These are phyloP conservation scores for Xerocomus brunneocitrinus DNA, from an alignment of 768 basidiomycete species.

Conservation along the genomic window DNA sequence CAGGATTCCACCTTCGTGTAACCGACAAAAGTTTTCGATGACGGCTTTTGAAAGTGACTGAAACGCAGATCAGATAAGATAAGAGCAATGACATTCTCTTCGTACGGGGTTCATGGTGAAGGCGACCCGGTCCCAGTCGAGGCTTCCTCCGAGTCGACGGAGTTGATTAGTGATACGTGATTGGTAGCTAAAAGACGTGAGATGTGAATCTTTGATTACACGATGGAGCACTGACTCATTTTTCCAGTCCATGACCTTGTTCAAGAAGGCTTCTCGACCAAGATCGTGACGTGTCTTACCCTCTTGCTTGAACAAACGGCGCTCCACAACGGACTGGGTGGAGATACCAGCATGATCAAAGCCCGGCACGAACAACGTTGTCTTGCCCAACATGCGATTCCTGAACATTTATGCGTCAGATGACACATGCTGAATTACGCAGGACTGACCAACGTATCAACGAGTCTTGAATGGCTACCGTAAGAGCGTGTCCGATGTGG, in stretches of 20 bases:
- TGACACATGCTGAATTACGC: neutral
- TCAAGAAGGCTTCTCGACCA: slow-evolving; percentile 88
- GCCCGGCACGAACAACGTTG: slow-evolving; percentile 83
- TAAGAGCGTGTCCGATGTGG: slow-evolving; percentile 94
- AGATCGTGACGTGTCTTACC: slow-evolving; percentile 88
- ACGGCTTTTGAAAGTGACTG: slow-evolving; percentile 82
- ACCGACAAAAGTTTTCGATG: slow-evolving; percentile 81
- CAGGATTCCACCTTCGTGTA: slow-evolving; percentile 88
- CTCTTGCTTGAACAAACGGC: slow-evolving; percentile 76
- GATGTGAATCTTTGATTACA: neutral
- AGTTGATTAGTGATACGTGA: slow-evolving; percentile 88
- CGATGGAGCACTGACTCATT: slow-evolving; percentile 68
- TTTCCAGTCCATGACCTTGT: slow-evolving; percentile 94
- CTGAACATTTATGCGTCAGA: slow-evolving; percentile 33
- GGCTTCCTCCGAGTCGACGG: slow-evolving; percentile 83
- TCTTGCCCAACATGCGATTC: slow-evolving; percentile 95
- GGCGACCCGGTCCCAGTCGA: slow-evolving; percentile 90
- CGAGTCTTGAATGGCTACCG: slow-evolving; percentile 85
- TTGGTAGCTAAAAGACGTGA: slow-evolving; percentile 64
- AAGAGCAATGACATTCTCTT: neutral
- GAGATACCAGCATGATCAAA: slow-evolving; percentile 99
- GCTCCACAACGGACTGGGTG: slow-evolving; percentile 96
- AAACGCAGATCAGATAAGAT: slow-evolving; percentile 2
- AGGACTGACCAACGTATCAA: slow-evolving; percentile 76
- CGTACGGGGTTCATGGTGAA: slow-evolving; percentile 92